Percentiles rank a stretch among this genome's conserved stretches.
phyloP scores from a whole-genome alignment of 1,284 basidiomycete genomes.

The Cryptococcus sp. region DNA sequence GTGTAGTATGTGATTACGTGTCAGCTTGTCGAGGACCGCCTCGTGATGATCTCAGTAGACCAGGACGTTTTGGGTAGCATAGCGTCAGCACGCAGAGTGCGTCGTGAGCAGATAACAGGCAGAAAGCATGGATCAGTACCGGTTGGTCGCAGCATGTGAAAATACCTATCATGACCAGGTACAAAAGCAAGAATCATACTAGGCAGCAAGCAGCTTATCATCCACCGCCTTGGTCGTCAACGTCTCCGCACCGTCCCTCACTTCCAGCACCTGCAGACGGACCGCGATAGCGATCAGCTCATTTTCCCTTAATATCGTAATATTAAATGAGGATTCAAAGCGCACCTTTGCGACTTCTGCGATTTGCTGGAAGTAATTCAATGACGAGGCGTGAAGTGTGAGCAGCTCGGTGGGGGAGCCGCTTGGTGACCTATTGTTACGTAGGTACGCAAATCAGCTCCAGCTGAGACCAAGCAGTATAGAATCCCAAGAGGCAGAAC shows the following conservation, averaged over 20 bases:
- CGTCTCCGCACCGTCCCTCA: constrained; percentile 75
- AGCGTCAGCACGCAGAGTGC: too few species aligned
- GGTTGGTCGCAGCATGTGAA: too few species aligned
- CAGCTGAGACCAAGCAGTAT: neutral
- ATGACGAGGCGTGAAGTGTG: constrained; percentile 79
- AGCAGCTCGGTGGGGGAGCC: constrained; percentile 72
- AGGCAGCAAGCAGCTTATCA: constrained; percentile 58
- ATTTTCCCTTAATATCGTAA: constrained; percentile 4
- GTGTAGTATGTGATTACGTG: neutral
- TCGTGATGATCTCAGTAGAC: neutral
- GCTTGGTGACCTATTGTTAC: constrained; percentile 58
- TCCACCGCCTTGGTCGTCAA: constrained; percentile 73
- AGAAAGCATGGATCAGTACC: too few species aligned
- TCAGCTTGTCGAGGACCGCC: neutral
- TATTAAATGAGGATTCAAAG: neutral
- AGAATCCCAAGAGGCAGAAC: neutral
- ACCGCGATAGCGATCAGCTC: neutral
- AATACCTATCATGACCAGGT: too few species aligned
- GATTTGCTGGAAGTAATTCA: constrained; percentile 74
- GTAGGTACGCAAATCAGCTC: constrained; percentile 7
- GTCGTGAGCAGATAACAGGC: too few species aligned
- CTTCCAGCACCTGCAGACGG: constrained; percentile 63
- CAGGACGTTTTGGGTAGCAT: too few species aligned
- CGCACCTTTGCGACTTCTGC: constrained; percentile 51
- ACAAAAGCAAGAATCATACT: too few species aligned